Evolutionary conservation across 225 moss, liverwort and hornwort genomes (phyloP), one percentile per base, ranked within the genome.

Genomic region (Polytrichum commune): DNA sequence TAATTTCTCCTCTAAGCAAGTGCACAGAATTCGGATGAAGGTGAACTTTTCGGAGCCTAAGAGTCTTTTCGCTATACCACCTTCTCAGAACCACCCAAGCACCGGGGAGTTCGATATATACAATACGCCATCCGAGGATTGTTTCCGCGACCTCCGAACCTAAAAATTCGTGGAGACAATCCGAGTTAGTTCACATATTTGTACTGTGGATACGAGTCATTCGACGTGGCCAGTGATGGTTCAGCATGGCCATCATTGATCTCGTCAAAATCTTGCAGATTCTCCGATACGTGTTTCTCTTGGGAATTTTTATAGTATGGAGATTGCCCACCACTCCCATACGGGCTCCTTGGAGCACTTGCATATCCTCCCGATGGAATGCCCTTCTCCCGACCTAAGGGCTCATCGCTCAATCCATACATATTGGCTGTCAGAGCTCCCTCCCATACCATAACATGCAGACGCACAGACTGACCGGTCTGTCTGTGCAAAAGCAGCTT

Each of bases 361-460:
- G 9, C 26, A 68, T 86, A 83, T 38, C 72, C 85, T 69, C 63
- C 29, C 8, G 79, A 70, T 16, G 78, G 74, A 54, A 83, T 71
- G 27, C 76, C 80, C 55, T 74, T 78, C 7, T 86, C 86, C 28
- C 78, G 68, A 73, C 73, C 80, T 53, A 73, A 35, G 55, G 78
- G 68, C 63, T 83, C 86, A 60, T 86, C 86, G 23, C 80, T 53
- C 57, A 79, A 72, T 65, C 74, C 77, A 35, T 86, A 83, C 75
- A 80, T 70, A 57, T 80, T 83, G 20, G 79, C 77, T 22, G 83
- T 83, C 19, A 89, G 82, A 62, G 86, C 89, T 53, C 89, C 89
- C 55, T 89, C 86, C 89, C 89, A 89, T 8, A 89, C 76, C 86
- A 89, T 89, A 20, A 89, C 81, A 33, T 89, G 89, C n/a, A 89